Evolutionary conservation across 2,329 filamentous ascomycete genomes (phyloP), one percentile per base, ranked within the genome.

Genomic region (Scleromitrula shiraiana): DNA sequence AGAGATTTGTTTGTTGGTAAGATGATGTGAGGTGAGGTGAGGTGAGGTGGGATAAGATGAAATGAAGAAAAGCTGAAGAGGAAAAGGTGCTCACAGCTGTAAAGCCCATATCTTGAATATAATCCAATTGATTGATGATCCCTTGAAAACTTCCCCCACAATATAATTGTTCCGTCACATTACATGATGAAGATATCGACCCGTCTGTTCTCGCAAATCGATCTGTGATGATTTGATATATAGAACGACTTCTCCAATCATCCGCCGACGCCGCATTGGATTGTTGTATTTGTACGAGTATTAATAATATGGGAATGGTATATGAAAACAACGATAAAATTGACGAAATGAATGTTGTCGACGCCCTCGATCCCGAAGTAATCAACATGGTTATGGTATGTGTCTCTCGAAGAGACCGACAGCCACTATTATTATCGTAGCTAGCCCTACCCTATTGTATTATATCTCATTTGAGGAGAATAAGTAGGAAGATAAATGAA

Each of bases 71-170:
- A 47, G 22, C 23, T 44, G 22, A 19, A 37, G 20, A 38, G n/a
- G 14, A 29, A 8, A 20, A 12, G n/a, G 33, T 27, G 51, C 49
- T 53, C 49, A 62, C 59, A 19, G 59, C 59, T 24, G 58, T 59
- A 44, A 61, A 61, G 37, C 59, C 67, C 65, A 69, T 67, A 36
- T 60, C 61, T 49, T 72, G 66, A 49, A 73, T 71, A 53, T 73
- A 73, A 56, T 72, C 70, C 37, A 73, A 61, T 20, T 67, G 56
- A 45, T 69, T 65, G 17, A 67, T 68, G 39, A 75, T 66, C 5
- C 72, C 72, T 37, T 60, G 51, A 57, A 65, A 75, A 7, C 66
- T 68, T 22, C 72, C 72, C 41, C 70, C 70, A 47, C 72, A 75
- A 57, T 72, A 74, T 20, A 29, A 58, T 62, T 37, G 8, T 2